Conservation (phyloP, 768 basidiomycete species). For the Lentinula edodes region DNA sequence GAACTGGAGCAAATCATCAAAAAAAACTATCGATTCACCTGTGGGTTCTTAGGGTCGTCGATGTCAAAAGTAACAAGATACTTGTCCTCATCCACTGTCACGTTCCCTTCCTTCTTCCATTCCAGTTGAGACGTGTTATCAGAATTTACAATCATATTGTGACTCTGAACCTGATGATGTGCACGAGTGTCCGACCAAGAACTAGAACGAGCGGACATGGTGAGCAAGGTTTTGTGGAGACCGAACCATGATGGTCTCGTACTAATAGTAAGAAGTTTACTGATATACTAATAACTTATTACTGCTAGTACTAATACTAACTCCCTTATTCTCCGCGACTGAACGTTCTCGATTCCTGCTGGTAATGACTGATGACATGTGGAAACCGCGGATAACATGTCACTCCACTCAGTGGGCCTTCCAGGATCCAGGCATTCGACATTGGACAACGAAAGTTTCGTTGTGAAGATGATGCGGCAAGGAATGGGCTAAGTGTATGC, state of each 20-base stretch:
- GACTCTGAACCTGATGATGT: neutral
- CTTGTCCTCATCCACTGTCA: conserved; percentile 15
- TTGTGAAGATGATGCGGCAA: too few species aligned
- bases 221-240: neutral
- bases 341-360: neutral
- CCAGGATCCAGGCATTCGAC: too few species aligned
- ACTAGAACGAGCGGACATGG: neutral
- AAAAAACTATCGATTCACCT: conserved; percentile 24
- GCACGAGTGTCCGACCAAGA: neutral
- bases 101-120: neutral
- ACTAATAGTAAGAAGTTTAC: neutral
- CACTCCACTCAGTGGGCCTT: too few species aligned
- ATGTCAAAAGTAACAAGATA: conserved; percentile 30
- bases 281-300: too few species aligned
- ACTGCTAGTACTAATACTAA: too few species aligned
- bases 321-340: neutral
- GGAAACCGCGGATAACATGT: too few species aligned
- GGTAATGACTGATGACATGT: neutral
- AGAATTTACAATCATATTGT: neutral
- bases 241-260: neutral
- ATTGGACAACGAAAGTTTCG: too few species aligned
- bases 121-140: neutral
- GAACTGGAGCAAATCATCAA: conserved; percentile 5
- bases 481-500: too few species aligned
- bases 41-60: conserved; percentile 41